Evolutionary conservation across 371 early-diverging fungal species (phyloP).

Genomic region (Rhizopus delemar): DNA sequence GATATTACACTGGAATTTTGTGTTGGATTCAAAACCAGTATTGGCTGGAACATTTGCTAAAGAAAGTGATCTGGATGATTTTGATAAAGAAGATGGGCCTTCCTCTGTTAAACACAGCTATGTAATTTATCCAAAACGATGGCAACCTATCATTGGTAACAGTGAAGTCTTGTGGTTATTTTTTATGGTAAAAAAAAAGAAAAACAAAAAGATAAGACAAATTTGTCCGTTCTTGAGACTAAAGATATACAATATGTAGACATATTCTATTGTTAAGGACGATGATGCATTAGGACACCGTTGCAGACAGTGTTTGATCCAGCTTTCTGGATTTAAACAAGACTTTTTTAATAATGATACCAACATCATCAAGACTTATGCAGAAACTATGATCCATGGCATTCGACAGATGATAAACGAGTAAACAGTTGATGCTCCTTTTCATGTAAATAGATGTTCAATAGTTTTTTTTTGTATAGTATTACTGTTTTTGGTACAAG

Average conservation of each 20-base stretch:
- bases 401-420: conserved; percentile 55
- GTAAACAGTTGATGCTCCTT: conserved; percentile 34
- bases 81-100: conserved; percentile 49
- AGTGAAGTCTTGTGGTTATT: conserved; percentile 59
- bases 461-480: conserved; percentile 13
- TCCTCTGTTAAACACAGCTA: conserved; percentile 37
- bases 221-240: not conserved
- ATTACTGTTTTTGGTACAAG: conserved; percentile 30
- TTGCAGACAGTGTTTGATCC: conserved; percentile 66
- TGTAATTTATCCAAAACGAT: conserved; percentile 48
- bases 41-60: conserved; percentile 56
- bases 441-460: not conserved
- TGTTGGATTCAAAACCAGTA: conserved; percentile 39
- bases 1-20: conserved; percentile 74
- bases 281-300: conserved; percentile 58
- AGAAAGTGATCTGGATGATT: conserved; percentile 43
- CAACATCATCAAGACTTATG: conserved; percentile 45
- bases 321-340: conserved; percentile 70
- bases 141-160: conserved; percentile 54
- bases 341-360: conserved; percentile 58
- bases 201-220: no score
- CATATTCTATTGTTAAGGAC: conserved; percentile 45
- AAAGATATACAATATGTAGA: conserved; percentile 12
- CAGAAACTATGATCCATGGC: conserved; percentile 58
- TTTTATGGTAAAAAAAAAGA: conserved; percentile 43